These are phyloP conservation scores for Leishmania lainsoni DNA, from an alignment of 208 protist genomes.

Conservation along the genomic window DNA sequence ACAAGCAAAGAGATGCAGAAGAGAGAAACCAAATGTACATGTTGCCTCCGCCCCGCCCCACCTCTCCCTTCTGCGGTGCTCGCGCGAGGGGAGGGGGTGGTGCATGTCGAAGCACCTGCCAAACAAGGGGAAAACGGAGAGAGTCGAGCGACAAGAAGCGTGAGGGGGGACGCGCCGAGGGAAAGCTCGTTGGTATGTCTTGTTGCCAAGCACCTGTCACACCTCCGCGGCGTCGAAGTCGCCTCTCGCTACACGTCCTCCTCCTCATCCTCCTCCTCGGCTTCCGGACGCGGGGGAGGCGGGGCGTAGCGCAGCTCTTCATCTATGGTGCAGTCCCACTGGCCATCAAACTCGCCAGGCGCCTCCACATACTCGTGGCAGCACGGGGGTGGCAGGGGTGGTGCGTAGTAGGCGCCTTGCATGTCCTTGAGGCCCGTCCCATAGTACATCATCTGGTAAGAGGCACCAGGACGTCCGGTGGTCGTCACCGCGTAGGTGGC, in stretches of 20 bases:
- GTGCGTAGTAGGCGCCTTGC: constrained; percentile 63
- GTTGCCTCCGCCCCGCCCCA: background rate
- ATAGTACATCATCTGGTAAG: constrained; percentile 81
- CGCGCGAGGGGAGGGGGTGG: background rate
- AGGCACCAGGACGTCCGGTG: constrained; percentile 65
- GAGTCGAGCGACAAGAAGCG: constrained; percentile 6
- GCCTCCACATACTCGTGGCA: constrained; percentile 77
- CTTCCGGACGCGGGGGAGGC: constrained; percentile 53
- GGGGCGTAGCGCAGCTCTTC: constrained; percentile 90
- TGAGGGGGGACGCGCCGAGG: background rate
- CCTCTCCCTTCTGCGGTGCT: background rate
- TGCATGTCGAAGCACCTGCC: background rate
- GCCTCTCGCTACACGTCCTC: constrained; percentile 33
- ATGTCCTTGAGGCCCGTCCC: constrained; percentile 87
- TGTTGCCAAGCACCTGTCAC: background rate
- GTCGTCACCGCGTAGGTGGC: constrained; percentile 77
- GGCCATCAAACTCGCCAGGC: constrained; percentile 55
- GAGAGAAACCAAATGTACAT: constrained; percentile 5
- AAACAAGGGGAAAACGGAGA: constrained; percentile 3
- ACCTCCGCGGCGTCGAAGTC: background rate
- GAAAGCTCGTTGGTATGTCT: background rate
- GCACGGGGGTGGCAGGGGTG: constrained; percentile 69
- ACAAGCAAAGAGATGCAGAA: background rate
- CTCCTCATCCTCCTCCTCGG: constrained; percentile 68
- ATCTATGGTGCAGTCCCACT: constrained; percentile 85